Evolutionary conservation across 805 yeast species (phyloP).

Genomic region (Martiniozyma abietophila): DNA sequence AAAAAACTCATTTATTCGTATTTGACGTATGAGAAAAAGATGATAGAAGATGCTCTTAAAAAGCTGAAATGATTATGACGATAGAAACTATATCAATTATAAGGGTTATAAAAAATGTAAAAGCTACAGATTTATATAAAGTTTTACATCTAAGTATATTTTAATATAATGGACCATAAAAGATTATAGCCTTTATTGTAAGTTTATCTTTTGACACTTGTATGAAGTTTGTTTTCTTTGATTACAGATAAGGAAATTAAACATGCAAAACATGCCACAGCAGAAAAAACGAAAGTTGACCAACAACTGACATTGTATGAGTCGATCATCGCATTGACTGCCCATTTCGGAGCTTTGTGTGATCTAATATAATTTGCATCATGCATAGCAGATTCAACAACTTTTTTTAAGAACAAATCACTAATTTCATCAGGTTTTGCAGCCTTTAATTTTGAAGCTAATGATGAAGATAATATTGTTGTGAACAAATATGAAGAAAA

Average conservation of each 20-base stretch:
- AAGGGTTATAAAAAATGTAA: neutral
- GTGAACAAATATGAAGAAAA: slow-evolving; percentile 58
- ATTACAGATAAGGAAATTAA: slow-evolving; percentile 36
- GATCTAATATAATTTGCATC: slow-evolving; percentile 44
- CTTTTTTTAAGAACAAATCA: slow-evolving; percentile 28
- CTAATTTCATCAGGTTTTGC: slow-evolving; percentile 29
- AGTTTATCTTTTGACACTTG: slow-evolving; percentile 35
- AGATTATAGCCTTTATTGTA: too few relatives aligned
- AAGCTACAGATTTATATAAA: too few relatives aligned
- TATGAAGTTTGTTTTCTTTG: slow-evolving; percentile 49
- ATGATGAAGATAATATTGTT: slow-evolving; percentile 26
- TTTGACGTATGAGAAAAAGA: slow-evolving; percentile 12
- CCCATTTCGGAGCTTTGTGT: slow-evolving; percentile 41
- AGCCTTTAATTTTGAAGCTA: slow-evolving; percentile 25
- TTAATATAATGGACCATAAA: too few relatives aligned
- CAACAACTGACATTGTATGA: slow-evolving; percentile 47
- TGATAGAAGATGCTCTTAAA: slow-evolving; percentile 13
- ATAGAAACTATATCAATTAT: neutral
- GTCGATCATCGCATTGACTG: slow-evolving; percentile 35
- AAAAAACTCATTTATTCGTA: slow-evolving; percentile 4
- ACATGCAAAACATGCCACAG: slow-evolving; percentile 32
- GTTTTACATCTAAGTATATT: too few relatives aligned
- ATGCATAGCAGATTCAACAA: slow-evolving; percentile 45
- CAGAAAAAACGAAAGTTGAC: slow-evolving; percentile 40
- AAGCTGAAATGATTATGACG: slow-evolving; percentile 5